Evolutionary conservation across 768 basidiomycete species (phyloP).

Genomic region (Boletus tomentosulus): DNA sequence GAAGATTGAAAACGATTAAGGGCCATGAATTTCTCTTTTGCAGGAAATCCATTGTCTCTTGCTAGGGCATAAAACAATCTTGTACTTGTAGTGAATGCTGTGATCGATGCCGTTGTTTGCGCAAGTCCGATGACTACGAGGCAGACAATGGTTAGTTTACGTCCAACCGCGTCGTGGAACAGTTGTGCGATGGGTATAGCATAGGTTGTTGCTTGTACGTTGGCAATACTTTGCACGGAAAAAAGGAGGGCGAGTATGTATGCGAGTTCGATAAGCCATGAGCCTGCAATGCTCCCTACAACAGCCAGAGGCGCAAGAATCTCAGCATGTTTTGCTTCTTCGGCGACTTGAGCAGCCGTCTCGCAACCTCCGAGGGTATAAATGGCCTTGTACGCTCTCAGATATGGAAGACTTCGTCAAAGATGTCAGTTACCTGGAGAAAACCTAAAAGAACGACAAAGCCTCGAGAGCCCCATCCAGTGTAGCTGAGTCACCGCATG

Average conservation of each 20-base stretch:
- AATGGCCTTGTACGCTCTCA: constrained; percentile 37
- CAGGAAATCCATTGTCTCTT: constrained; percentile 49
- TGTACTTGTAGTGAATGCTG: constrained; percentile 57
- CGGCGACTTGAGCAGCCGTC: constrained; percentile 60
- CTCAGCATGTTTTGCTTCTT: constrained; percentile 54
- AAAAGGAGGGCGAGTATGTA: constrained; percentile 60
- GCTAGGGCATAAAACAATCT: constrained; percentile 54
- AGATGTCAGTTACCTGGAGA: constrained; percentile 21
- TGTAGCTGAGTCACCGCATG: constrained; percentile 37
- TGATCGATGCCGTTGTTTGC: constrained; percentile 53
- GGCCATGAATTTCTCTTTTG: constrained; percentile 43
- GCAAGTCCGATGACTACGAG: constrained; percentile 46
- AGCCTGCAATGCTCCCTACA: constrained; percentile 52
- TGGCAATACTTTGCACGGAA: constrained; percentile 49
- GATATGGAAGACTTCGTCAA: not conserved
- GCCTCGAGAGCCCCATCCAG: constrained; percentile 49
- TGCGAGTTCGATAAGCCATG: constrained; percentile 52
- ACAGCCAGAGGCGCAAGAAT: constrained; percentile 55
- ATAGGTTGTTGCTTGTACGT: constrained; percentile 45
- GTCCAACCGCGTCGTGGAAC: constrained; percentile 51
- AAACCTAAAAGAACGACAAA: constrained; percentile 59
- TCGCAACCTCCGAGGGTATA: constrained; percentile 61
- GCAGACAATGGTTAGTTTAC: constrained; percentile 45
- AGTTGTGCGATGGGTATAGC: constrained; percentile 61
- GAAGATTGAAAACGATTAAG: constrained; percentile 53